phyloP scores from a whole-genome alignment of 768 basidiomycete species.

The Sarcodon sp. region DNA sequence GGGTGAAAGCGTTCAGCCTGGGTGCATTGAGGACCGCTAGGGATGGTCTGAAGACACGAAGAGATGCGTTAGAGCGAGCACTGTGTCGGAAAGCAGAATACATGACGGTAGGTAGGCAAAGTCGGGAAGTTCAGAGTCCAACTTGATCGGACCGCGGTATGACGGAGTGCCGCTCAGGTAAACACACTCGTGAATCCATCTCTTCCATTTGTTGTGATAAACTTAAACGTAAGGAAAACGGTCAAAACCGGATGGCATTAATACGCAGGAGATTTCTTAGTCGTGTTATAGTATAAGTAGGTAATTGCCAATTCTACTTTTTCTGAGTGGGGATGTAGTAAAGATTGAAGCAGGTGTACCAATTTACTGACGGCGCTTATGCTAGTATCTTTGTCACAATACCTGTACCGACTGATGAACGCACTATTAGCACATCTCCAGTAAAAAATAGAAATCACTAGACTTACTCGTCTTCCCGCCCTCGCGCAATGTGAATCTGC shows the following conservation, averaged over 20 bases:
- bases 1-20: constrained; percentile 20
- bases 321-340: neutral
- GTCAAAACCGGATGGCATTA: too few relatives aligned
- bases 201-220: too few relatives aligned
- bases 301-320: neutral
- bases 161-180: too few relatives aligned
- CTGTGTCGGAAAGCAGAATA: constrained; percentile 18
- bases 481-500: constrained; percentile 81
- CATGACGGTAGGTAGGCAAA: constrained; percentile 9
- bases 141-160: too few relatives aligned
- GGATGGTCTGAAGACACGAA: constrained; percentile 14
- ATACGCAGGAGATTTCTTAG: too few relatives aligned
- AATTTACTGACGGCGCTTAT: constrained; percentile 10
- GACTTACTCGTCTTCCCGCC: constrained; percentile 82
- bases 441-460: constrained; percentile 4
- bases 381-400: constrained; percentile 79
- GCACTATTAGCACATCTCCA: constrained; percentile 2
- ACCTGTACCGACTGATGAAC: constrained; percentile 72
- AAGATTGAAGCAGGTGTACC: neutral
- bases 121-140: neutral
- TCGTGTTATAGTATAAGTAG: too few relatives aligned
- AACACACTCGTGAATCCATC: too few relatives aligned
- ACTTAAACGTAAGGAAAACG: too few relatives aligned
- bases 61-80: constrained; percentile 13
- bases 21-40: constrained; percentile 9